These are phyloP conservation scores for Cyberlindnera xishuangbannaensis DNA, from an alignment of 805 yeast genomes.

Conservation along the genomic window DNA sequence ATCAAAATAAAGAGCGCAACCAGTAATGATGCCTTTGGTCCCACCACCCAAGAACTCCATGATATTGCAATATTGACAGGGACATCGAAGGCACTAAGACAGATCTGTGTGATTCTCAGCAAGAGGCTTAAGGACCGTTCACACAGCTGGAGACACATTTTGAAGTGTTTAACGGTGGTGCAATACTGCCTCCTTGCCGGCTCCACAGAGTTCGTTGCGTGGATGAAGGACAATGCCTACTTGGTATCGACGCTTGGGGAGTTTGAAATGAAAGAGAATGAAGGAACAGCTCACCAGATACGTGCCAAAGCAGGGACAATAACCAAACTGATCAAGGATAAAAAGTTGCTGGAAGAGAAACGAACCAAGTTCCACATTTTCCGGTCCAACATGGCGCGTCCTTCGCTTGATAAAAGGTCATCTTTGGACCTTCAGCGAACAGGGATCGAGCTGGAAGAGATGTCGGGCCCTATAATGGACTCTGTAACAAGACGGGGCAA, in stretches of 20 bases:
- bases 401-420: conserved; percentile 29
- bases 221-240: conserved; percentile 39
- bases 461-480: background rate
- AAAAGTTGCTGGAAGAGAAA: conserved; percentile 31
- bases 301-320: conserved; percentile 33
- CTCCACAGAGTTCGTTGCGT: conserved; percentile 41
- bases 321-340: conserved; percentile 27
- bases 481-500: conserved; percentile 16
- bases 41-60: conserved; percentile 48
- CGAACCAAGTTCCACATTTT: conserved; percentile 36
- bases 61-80: conserved; percentile 45
- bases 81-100: conserved; percentile 32
- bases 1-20: conserved; percentile 41
- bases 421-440: conserved; percentile 20
- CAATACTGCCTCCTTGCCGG: conserved; percentile 50
- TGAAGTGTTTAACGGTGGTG: conserved; percentile 49
- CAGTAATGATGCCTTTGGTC: conserved; percentile 47
- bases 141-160: conserved; percentile 33
- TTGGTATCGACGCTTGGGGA: conserved; percentile 25
- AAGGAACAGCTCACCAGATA: conserved; percentile 30
- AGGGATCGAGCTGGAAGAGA: conserved; percentile 8
- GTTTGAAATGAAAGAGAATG: conserved; percentile 23
- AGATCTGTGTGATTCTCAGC: conserved; percentile 34
- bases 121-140: conserved; percentile 33
- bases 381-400: conserved; percentile 37